Percentiles rank a stretch among this genome's conserved stretches.
These are phyloP conservation scores for Collybia sordida DNA, from an alignment of 768 basidiomycete genomes.

Conservation along the genomic window DNA sequence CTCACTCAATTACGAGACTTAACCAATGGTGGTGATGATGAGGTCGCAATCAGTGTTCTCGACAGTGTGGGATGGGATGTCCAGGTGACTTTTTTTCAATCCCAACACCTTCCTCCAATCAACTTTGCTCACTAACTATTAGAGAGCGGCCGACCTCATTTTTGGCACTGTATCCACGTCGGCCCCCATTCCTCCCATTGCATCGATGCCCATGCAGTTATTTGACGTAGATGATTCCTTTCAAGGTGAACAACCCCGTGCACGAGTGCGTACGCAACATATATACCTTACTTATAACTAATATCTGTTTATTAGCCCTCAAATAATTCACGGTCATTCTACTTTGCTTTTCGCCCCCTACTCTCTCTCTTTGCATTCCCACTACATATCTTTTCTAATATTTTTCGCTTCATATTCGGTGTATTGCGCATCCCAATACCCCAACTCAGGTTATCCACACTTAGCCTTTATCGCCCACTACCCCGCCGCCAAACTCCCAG, in stretches of 20 bases:
- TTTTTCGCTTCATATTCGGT: constrained; percentile 67
- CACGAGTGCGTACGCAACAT: constrained; percentile 10
- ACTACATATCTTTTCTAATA: constrained; percentile 52
- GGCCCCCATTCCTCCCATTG: constrained; percentile 13
- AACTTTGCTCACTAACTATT: not conserved
- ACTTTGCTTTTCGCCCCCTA: constrained; percentile 31
- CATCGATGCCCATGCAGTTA: constrained; percentile 25
- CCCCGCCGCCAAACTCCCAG: constrained; percentile 35
- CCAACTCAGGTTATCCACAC: constrained; percentile 46
- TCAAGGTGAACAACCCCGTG: constrained; percentile 24
- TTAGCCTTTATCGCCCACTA: constrained; percentile 45
- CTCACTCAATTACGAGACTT: constrained; percentile 53
- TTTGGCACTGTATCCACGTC: constrained; percentile 37
- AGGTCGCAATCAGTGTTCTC: constrained; percentile 60
- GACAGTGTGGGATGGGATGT: constrained; percentile 71
- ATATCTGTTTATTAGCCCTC: constrained; percentile 9
- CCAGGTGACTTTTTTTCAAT: constrained; percentile 42
- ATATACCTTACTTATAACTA: constrained; percentile 11
- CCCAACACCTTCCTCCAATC: not conserved
- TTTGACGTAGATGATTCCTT: constrained; percentile 57
- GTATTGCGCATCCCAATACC: constrained; percentile 70
- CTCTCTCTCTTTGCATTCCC: constrained; percentile 57
- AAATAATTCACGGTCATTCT: constrained; percentile 16
- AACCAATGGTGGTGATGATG: constrained; percentile 59
- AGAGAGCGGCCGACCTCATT: constrained; percentile 62